These are phyloP conservation scores for Sisymbrium altissimum DNA, from an alignment of 345 rosid genomes.

Conservation along the genomic window DNA sequence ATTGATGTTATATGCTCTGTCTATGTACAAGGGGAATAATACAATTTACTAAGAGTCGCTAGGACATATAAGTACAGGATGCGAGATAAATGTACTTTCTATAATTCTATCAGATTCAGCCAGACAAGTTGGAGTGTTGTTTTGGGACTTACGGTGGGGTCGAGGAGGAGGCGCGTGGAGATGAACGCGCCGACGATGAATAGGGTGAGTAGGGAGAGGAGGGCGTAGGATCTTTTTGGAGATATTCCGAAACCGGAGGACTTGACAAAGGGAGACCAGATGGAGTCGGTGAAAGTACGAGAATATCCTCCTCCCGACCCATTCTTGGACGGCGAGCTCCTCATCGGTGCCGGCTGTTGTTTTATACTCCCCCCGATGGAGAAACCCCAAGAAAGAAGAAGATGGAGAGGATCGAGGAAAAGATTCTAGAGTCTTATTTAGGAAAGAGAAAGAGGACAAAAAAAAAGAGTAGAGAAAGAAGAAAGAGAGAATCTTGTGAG, in stretches of 20 bases:
- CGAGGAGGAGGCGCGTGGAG: slow-evolving; percentile 55
- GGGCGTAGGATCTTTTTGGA: slow-evolving; percentile 37
- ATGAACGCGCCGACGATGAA: slow-evolving; percentile 67
- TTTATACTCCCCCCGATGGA: not conserved
- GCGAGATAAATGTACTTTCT: not conserved
- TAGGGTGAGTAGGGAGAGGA: slow-evolving; percentile 38
- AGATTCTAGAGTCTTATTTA: not conserved
- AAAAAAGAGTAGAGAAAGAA: not conserved
- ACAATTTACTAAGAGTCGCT: not conserved
- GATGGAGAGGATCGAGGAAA: not conserved
- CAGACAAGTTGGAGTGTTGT: not conserved
- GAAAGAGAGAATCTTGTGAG: slow-evolving; percentile 22
- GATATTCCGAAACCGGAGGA: slow-evolving; percentile 20
- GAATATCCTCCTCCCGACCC: slow-evolving; percentile 15
- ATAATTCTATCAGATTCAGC: not conserved
- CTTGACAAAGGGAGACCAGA: slow-evolving; percentile 15
- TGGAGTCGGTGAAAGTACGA: not conserved
- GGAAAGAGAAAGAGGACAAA: not conserved
- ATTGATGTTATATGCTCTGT: not conserved
- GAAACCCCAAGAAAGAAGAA: not conserved
- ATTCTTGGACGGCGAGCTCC: slow-evolving; percentile 28
- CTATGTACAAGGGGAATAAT: not conserved
- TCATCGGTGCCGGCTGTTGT: slow-evolving; percentile 10
- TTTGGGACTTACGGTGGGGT: slow-evolving; percentile 43
- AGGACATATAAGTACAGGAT: not conserved